Evolutionary conservation across 2,329 filamentous ascomycete genomes (phyloP), one percentile per base, ranked within the genome.

Genomic region (Xylaria sp.): DNA sequence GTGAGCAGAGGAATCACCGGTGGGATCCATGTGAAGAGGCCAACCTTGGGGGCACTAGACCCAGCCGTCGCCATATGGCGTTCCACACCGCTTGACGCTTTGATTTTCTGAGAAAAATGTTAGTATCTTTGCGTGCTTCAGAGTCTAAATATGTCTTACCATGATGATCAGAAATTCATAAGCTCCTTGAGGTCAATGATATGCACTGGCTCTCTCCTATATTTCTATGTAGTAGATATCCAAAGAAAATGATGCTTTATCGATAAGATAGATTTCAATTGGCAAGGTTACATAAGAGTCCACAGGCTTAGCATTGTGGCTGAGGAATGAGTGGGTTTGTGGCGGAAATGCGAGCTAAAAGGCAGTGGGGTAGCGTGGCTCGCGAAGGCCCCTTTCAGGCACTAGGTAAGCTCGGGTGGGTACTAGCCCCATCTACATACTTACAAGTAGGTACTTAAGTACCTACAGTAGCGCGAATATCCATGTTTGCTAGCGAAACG

Each of bases 31-130:
- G 21, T 21, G 33, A 17, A 60, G 53, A n/a, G 9, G 31, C 43
- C 56, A 57, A 70, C 69, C 65, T 66, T 64, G 63, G 63, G 63
- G 66, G 59, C 63, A 46, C 51, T 64, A 11, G 64, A 61, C 38
- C 58, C 61, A 43, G 63, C 57, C 91, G 92, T 68, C 91, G 92
- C 68, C 88, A 85, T 63, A 33, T 64, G 43, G 61, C 57, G 61
- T 49, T 66, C 57, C 6, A 64, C 61, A 31, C 61, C 58, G 17
- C 61, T 50, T 14, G 52, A 59, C 33, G 58, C 55, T 33, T 66
- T 66, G 50, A 66, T 66, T 62, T 66, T 66, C 64, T 66, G 21
- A n/a, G 2, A 35, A 57, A 11, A 15, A 46, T n/a, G n/a, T 66
- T 49, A 66, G 61, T 15, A 59, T 33, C 1, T 6, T 2, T 37